phyloP scores from a whole-genome alignment of 2,329 filamentous ascomycete species.

The Knufia petricola region DNA sequence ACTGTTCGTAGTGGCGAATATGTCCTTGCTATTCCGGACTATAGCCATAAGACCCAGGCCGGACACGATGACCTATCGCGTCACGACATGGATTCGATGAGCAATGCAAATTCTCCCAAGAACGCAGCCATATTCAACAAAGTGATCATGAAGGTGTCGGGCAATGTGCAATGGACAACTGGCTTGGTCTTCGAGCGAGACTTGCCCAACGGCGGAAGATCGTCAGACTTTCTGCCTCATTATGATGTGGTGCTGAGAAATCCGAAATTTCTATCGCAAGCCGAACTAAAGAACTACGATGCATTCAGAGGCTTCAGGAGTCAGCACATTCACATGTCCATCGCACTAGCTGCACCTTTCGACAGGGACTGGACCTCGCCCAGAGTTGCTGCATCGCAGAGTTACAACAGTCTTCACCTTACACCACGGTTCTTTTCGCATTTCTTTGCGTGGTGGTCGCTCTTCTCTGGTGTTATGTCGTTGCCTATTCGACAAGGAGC shows the following conservation, averaged over 20 bases:
- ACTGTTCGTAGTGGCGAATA: slow-evolving; percentile 92
- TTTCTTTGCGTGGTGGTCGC: slow-evolving; percentile 95
- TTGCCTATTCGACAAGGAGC: slow-evolving; percentile 85
- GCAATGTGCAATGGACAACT: slow-evolving; percentile 85
- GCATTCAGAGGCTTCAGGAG: slow-evolving; percentile 96
- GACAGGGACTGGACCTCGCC: slow-evolving; percentile 77
- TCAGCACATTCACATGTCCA: slow-evolving; percentile 89
- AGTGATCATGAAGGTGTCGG: slow-evolving; percentile 96
- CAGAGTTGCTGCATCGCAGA: slow-evolving; percentile 65
- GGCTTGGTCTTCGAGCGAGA: slow-evolving; percentile 89
- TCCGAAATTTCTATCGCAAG: slow-evolving; percentile 58
- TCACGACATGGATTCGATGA: slow-evolving; percentile 49
- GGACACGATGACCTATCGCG: slow-evolving; percentile 33
- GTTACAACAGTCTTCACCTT: slow-evolving; percentile 93
- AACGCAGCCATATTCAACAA: slow-evolving; percentile 88
- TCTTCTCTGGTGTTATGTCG: slow-evolving; percentile 91
- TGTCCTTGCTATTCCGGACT: slow-evolving; percentile 87
- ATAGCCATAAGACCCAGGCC: slow-evolving; percentile 74
- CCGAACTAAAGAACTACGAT: slow-evolving; percentile 56
- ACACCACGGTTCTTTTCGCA: slow-evolving; percentile 95
- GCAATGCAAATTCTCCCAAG: slow-evolving; percentile 55
- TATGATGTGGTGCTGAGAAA: slow-evolving; percentile 83
- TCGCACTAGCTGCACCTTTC: slow-evolving; percentile 78
- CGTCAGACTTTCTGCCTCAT: slow-evolving; percentile 83
- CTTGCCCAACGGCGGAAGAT: slow-evolving; percentile 59